phyloP scores from a whole-genome alignment of 768 basidiomycete species.

The Suillus bovinus region DNA sequence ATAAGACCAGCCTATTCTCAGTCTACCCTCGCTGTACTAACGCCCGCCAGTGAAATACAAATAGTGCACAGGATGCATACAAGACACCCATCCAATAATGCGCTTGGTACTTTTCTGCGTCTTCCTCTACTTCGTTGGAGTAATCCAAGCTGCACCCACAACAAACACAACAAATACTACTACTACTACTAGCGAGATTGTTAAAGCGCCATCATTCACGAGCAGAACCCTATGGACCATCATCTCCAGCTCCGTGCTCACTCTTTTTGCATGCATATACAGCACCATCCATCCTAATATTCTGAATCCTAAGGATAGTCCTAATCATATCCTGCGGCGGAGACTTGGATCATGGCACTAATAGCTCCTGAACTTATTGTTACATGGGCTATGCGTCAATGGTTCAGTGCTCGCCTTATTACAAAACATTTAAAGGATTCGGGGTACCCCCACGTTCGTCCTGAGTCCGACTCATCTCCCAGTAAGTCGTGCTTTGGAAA shows the following conservation, averaged over 20 bases:
- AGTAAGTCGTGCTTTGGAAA: not conserved
- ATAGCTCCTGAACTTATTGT: conserved; percentile 26
- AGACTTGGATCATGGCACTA: conserved; percentile 15
- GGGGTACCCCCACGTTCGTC: not conserved
- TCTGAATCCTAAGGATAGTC: conserved; percentile 5
- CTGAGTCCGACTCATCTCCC: too few relatives aligned
- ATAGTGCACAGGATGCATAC: too few relatives aligned
- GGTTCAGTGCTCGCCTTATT: conserved; percentile 12
- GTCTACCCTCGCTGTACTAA: too few relatives aligned
- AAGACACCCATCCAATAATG: too few relatives aligned
- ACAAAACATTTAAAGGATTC: not conserved
- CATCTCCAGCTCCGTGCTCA: conserved; percentile 24
- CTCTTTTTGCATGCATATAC: conserved; percentile 29
- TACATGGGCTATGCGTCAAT: conserved; percentile 22
- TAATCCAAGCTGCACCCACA: not conserved
- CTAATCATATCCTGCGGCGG: not conserved
- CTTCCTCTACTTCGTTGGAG: not conserved
- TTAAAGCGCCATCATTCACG: not conserved
- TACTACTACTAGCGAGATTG: not conserved
- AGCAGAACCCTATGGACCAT: conserved; percentile 25
- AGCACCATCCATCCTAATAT: conserved; percentile 29
- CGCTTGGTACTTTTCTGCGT: not conserved
- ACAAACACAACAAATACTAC: too few relatives aligned
- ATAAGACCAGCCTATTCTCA: too few relatives aligned
- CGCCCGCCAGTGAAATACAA: too few relatives aligned